These are phyloP conservation scores for Osmozyma mogii DNA, from an alignment of 805 yeast genomes.

Conservation along the genomic window DNA sequence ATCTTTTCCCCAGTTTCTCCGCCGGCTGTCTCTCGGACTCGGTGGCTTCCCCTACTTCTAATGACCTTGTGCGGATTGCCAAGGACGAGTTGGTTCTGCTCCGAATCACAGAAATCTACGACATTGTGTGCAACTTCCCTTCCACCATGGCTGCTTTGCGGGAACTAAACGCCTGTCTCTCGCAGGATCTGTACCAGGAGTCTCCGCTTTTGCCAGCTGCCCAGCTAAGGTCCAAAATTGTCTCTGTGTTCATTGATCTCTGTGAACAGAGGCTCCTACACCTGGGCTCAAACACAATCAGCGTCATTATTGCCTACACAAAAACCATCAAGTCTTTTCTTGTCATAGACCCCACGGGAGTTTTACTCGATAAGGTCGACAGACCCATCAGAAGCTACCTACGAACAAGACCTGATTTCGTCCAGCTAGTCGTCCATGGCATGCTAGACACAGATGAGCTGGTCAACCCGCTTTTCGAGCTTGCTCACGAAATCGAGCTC, in stretches of 20 bases:
- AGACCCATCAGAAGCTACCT: conserved; percentile 69
- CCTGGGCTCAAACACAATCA: conserved; percentile 74
- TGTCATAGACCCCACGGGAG: conserved; percentile 81
- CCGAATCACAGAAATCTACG: conserved; percentile 51
- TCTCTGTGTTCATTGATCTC: conserved; percentile 38
- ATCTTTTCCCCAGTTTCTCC: conserved; percentile 30
- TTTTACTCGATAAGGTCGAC: conserved; percentile 67
- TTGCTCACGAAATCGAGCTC: conserved; percentile 45
- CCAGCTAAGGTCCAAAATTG: conserved; percentile 44
- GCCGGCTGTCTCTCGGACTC: conserved; percentile 8
- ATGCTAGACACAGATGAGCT: conserved; percentile 41
- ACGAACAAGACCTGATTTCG: conserved; percentile 66
- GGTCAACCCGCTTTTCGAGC: conserved; percentile 39
- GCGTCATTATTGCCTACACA: conserved; percentile 61
- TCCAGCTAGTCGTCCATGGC: conserved; percentile 63
- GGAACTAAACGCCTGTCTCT: conserved; percentile 50
- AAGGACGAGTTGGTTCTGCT: conserved; percentile 35
- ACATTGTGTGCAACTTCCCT: conserved; percentile 50
- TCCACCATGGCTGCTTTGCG: conserved; percentile 41
- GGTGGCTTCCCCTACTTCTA: conserved; percentile 13
- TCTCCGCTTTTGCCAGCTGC: conserved; percentile 15
- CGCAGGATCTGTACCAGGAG: too few relatives aligned
- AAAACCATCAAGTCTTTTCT: conserved; percentile 65
- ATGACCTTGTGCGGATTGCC: conserved; percentile 27
- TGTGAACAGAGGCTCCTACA: conserved; percentile 51